Percentiles rank a stretch among this genome's conserved stretches.
Evolutionary conservation across 495 filamentous ascomycete genomes (phyloP).

Genomic region (Chaetomium tenue): DNA sequence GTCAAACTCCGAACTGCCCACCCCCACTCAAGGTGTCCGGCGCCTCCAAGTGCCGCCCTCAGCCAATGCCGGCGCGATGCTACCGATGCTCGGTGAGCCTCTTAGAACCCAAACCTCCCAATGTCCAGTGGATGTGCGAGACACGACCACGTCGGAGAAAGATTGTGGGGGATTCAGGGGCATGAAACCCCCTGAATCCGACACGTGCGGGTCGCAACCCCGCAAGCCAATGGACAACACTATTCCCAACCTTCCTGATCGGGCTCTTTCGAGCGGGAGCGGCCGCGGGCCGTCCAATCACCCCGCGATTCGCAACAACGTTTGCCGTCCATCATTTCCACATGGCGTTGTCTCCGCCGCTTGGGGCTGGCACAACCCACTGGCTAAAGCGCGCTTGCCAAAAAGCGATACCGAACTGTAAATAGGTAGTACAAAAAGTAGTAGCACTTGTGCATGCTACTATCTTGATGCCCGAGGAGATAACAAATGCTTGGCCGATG

Average conservation of each 20-base stretch:
- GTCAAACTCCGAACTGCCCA: background rate
- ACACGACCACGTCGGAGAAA: slow-evolving; percentile 25
- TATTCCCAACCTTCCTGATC: slow-evolving; percentile 25
- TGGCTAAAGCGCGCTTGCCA: background rate
- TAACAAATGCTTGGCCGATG: background rate
- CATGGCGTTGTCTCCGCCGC: background rate
- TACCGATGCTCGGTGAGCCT: background rate
- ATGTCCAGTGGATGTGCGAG: slow-evolving; percentile 17
- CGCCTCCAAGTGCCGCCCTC: slow-evolving; percentile 1
- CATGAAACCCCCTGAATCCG: slow-evolving; percentile 11
- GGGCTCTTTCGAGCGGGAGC: slow-evolving; percentile 19
- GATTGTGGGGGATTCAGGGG: slow-evolving; percentile 13
- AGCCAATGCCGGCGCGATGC: slow-evolving; percentile 26
- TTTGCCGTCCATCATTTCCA: slow-evolving; percentile 15
- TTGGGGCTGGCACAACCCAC: background rate
- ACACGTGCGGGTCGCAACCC: slow-evolving; percentile 7
- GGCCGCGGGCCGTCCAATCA: slow-evolving; percentile 19
- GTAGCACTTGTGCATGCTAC: background rate
- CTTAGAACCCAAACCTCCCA: background rate
- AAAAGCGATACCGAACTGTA: slow-evolving; percentile 8
- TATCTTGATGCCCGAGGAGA: background rate
- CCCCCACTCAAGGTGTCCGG: slow-evolving; percentile 10
- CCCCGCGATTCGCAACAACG: slow-evolving; percentile 12
- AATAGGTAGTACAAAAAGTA: background rate
- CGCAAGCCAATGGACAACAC: background rate